Conservation (phyloP, 371 early-diverging fungal genomes). For the Rhizopus delemar region DNA sequence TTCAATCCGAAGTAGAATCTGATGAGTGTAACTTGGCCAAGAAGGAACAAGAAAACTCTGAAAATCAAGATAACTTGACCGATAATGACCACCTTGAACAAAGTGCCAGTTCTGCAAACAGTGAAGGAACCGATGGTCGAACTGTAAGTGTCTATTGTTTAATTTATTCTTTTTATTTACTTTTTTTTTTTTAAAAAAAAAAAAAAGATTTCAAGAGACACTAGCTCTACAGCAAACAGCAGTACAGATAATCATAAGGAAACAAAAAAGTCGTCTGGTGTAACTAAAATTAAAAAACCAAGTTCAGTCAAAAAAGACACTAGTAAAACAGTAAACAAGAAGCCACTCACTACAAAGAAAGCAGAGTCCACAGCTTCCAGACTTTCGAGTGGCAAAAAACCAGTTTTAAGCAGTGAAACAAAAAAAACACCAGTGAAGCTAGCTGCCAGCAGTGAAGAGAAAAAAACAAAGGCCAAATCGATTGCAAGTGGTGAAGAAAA, state of each 20-base stretch:
- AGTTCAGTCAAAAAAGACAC: background rate
- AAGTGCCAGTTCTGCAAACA: background rate
- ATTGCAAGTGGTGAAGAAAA: conserved; percentile 10
- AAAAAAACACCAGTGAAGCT: background rate
- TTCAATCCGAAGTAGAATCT: conserved; percentile 1
- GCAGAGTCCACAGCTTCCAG: conserved; percentile 10
- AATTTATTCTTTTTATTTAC: background rate
- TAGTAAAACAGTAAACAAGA: conserved; percentile 1
- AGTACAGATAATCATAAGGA: background rate
- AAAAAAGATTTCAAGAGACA: background rate
- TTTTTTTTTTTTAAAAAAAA: background rate
- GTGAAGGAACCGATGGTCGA: background rate
- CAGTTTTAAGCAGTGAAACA: background rate
- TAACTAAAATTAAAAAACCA: conserved; percentile 13
- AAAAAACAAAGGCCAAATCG: conserved; percentile 7
- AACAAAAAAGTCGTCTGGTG: conserved; percentile 1
- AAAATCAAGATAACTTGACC: background rate
- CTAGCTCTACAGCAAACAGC: background rate
- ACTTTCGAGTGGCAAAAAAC: conserved; percentile 7
- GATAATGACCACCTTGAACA: conserved; percentile 4
- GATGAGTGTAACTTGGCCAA: background rate
- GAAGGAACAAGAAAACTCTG: background rate
- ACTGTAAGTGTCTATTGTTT: background rate
- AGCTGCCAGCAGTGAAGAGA: conserved; percentile 3
- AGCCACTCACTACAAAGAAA: conserved; percentile 2